Conservation (phyloP, 495 filamentous ascomycete species). For the Trichodelitschia bisporula region DNA sequence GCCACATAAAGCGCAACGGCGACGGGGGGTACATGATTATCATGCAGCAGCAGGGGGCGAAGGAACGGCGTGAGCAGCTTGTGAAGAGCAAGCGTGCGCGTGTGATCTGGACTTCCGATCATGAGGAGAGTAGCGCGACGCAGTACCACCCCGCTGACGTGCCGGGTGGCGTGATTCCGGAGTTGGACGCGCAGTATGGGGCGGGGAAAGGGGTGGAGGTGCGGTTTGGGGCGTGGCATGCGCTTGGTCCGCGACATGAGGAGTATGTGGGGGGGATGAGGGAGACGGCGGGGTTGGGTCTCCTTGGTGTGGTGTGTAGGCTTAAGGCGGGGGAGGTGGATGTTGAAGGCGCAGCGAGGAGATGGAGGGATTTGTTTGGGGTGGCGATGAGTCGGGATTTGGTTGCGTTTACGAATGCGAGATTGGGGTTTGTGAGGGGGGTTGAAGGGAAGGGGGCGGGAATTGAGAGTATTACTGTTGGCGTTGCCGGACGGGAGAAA, state of each 20-base stretch:
- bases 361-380: slow-evolving; percentile 14
- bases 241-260: slow-evolving; percentile 8
- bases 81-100: slow-evolving; percentile 6
- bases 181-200: slow-evolving; percentile 10
- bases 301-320: slow-evolving; percentile 9
- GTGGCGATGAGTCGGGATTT: slow-evolving; percentile 10
- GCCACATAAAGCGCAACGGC: slow-evolving; percentile 10
- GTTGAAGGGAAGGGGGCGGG: slow-evolving; percentile 9
- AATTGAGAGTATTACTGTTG: slow-evolving; percentile 9
- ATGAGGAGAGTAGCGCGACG: slow-evolving; percentile 5
- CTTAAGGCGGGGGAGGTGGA: slow-evolving; percentile 8
- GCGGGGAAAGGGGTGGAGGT: slow-evolving; percentile 8
- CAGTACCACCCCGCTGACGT: slow-evolving; percentile 15
- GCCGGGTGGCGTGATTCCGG: slow-evolving; percentile 12
- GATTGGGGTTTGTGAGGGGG: slow-evolving; percentile 10
- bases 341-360: slow-evolving; percentile 8
- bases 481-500: slow-evolving; percentile 8
- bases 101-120: slow-evolving; percentile 8
- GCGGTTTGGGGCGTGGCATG: slow-evolving; percentile 13
- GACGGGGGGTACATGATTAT: slow-evolving; percentile 16
- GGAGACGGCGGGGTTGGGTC: slow-evolving; percentile 5
- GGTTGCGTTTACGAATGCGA: slow-evolving; percentile 12
- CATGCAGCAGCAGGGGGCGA: slow-evolving; percentile 12
- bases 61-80: slow-evolving; percentile 6
- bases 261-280: slow-evolving; percentile 9